Evolutionary conservation across 192 early-diverging fungal genomes (phyloP).

Genomic region (Martensiomyces pterosporus): DNA sequence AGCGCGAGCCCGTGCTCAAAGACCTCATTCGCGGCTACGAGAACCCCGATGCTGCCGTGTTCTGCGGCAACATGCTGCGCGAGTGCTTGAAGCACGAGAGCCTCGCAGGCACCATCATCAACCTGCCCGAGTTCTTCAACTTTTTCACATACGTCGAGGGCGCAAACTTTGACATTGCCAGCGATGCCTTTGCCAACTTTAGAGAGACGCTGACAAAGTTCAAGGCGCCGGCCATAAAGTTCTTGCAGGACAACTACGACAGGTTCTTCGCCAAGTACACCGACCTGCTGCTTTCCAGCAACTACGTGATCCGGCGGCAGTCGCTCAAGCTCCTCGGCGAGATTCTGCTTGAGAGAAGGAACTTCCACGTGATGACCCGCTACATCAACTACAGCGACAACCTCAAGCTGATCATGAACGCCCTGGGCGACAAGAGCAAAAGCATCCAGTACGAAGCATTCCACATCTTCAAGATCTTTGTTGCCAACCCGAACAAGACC

Average conservation of each 20-base stretch:
- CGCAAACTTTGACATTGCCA: constrained; percentile 96
- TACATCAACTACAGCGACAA: constrained; percentile 92
- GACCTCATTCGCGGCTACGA: constrained; percentile 88
- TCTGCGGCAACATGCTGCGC: constrained; percentile 95
- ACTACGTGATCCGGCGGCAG: constrained; percentile 98
- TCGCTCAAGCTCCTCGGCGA: constrained; percentile 98
- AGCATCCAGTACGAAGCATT: constrained; percentile 99
- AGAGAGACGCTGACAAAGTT: constrained; percentile 96
- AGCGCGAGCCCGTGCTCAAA: constrained; percentile 76
- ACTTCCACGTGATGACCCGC: constrained; percentile 91
- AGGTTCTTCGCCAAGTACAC: constrained; percentile 68
- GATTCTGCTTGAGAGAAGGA: constrained; percentile 91
- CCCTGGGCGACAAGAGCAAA: constrained; percentile 88
- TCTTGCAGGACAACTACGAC: constrained; percentile 88
- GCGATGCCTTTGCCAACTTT: constrained; percentile 97
- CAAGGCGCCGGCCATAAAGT: constrained; percentile 86
- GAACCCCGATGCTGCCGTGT: constrained; percentile 92
- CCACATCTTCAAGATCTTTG: constrained; percentile 99
- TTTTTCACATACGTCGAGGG: constrained; percentile 96
- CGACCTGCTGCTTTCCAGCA: constrained; percentile 76
- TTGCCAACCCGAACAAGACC: constrained; percentile 96
- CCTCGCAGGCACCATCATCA: constrained; percentile 80
- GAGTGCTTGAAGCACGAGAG: constrained; percentile 95
- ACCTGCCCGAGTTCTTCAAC: constrained; percentile 83
- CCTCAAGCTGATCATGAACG: constrained; percentile 97